Evolutionary conservation across 2,329 filamentous ascomycete species (phyloP).

Genomic region (Exophiala calicioides): DNA sequence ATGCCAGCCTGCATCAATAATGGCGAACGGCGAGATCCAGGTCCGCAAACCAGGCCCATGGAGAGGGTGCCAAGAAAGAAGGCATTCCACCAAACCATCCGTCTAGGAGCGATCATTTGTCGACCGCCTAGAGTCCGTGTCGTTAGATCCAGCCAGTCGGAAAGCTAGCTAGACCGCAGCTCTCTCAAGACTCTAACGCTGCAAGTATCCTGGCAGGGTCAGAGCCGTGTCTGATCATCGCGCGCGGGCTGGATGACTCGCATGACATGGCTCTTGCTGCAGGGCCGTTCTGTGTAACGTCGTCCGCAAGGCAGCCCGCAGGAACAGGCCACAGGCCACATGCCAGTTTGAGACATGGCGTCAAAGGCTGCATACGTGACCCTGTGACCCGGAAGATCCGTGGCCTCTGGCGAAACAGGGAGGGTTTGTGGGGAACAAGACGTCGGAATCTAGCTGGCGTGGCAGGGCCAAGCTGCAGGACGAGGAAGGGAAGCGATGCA

Average conservation of each 20-base stretch:
- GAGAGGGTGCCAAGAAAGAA: constrained; percentile 1
- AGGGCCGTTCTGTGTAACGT: constrained; percentile 21
- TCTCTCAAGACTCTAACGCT: constrained; percentile 5
- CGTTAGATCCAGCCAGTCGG: constrained; percentile 14
- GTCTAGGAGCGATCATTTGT: constrained; percentile 12
- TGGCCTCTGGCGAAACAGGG: constrained; percentile 8
- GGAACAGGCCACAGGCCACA: not conserved
- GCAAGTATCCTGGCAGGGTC: constrained; percentile 8
- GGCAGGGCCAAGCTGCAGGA: not conserved
- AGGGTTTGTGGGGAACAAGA: not conserved
- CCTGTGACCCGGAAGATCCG: constrained; percentile 18
- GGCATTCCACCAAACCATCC: not conserved
- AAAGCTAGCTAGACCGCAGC: not conserved
- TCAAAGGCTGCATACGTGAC: constrained; percentile 6
- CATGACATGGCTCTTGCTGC: constrained; percentile 17
- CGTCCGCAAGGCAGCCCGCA: constrained; percentile 18
- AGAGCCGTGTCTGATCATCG: constrained; percentile 10
- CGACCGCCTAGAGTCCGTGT: constrained; percentile 14
- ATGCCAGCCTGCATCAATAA: constrained; percentile 5
- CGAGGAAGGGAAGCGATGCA: not conserved
- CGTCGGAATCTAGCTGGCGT: too few species aligned
- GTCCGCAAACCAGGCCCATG: not conserved
- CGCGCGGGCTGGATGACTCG: constrained; percentile 17
- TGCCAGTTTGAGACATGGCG: constrained; percentile 10
- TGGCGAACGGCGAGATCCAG: not conserved